Evolutionary conservation across 75 land plant species (phyloP).

Genomic region (Cupressus sempervirens): DNA sequence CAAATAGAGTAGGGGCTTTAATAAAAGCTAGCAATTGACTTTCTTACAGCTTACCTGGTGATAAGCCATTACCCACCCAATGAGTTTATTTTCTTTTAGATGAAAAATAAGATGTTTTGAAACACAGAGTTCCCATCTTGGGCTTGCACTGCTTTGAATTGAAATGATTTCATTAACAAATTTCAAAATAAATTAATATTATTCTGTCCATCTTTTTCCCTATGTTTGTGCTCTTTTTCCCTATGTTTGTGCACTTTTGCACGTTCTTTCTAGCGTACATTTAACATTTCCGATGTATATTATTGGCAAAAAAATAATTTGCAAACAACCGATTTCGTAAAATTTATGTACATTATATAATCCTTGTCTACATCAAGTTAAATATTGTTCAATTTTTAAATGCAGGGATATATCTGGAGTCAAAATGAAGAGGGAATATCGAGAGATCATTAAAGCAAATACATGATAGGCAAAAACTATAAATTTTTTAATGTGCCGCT

Average conservation of each 20-base stretch:
- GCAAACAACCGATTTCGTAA: not conserved
- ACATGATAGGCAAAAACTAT: constrained; percentile 22
- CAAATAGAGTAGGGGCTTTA: too few relatives aligned
- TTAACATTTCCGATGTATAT: not conserved
- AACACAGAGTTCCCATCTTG: not conserved
- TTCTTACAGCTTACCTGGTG: not conserved
- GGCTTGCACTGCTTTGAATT: not conserved
- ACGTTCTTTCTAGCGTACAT: not conserved
- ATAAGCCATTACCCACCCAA: not conserved
- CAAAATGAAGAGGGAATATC: constrained; percentile 98
- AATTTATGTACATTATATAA: not conserved
- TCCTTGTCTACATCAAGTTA: constrained; percentile 42
- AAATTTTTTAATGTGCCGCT: not conserved
- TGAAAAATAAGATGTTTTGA: too few relatives aligned
- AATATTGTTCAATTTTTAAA: not conserved
- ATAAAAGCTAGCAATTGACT: not conserved
- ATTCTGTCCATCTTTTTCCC: not conserved
- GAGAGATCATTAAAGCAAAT: constrained; percentile 76
- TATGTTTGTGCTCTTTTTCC: not conserved
- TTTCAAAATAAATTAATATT: not conserved
- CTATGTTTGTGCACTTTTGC: not conserved
- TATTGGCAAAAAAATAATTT: not conserved
- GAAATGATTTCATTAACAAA: not conserved
- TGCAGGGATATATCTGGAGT: constrained; percentile 89
- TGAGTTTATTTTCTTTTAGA: not conserved